These are phyloP conservation scores for Diutina scorzettiae DNA, from an alignment of 1,139 yeast genomes.

Conservation along the genomic window DNA sequence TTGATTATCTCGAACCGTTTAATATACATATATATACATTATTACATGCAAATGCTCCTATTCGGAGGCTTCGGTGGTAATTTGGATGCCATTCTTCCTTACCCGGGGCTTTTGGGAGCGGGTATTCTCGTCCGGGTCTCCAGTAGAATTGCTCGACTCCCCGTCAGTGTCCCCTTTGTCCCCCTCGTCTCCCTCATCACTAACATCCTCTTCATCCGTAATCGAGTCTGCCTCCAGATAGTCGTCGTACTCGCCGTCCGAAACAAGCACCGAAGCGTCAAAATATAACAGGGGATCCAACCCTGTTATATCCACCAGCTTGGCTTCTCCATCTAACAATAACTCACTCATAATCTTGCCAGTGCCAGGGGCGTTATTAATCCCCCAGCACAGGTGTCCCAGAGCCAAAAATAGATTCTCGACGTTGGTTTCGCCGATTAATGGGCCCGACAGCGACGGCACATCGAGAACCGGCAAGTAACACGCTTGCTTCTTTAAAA, in stretches of 20 bases:
- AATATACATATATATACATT: constrained; percentile 4
- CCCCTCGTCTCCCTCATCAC: constrained; percentile 2
- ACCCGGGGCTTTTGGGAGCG: background rate
- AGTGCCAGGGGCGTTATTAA: constrained; percentile 94
- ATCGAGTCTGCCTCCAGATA: background rate
- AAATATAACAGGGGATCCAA: constrained; percentile 80
- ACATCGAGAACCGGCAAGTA: constrained; percentile 90
- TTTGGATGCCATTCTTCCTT: constrained; percentile 3
- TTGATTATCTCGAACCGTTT: background rate
- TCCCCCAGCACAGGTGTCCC: constrained; percentile 98
- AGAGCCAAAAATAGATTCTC: constrained; percentile 68
- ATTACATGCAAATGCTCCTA: constrained; percentile 3
- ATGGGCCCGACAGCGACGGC: constrained; percentile 85
- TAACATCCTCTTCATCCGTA: background rate
- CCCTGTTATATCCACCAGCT: constrained; percentile 66
- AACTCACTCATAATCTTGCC: constrained; percentile 88
- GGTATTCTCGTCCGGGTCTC: background rate
- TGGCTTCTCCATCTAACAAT: constrained; percentile 71
- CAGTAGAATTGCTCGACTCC: background rate
- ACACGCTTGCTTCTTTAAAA: constrained; percentile 85
- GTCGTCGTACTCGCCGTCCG: constrained; percentile 5
- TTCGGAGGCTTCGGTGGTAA: background rate
- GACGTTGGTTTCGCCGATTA: constrained; percentile 87
- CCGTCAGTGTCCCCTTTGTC: background rate
- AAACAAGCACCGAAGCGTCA: constrained; percentile 46